Evolutionary conservation across 345 rosid species (phyloP).

Genomic region (Bruguiera sexangula): DNA sequence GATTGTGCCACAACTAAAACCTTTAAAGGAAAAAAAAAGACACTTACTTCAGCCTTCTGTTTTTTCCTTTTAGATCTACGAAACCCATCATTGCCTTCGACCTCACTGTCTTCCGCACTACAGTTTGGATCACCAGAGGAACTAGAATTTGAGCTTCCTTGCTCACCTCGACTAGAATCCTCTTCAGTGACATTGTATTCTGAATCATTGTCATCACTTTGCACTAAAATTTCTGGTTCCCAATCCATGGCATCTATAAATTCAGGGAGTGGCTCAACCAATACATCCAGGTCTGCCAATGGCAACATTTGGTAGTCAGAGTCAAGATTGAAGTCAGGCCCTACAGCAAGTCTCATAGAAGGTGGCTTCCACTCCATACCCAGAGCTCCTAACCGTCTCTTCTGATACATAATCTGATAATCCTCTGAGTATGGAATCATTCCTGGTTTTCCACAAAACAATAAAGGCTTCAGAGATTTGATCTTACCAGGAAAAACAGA

Average conservation of each 20-base stretch:
- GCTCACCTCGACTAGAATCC: conserved; percentile 64
- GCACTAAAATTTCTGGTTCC: conserved; percentile 81
- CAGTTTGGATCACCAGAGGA: conserved; percentile 63
- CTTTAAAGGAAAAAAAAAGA: conserved; percentile 3
- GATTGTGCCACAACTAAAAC: conserved; percentile 1
- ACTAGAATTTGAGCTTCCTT: conserved; percentile 56
- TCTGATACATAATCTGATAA: conserved; percentile 94
- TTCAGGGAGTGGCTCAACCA: conserved; percentile 80
- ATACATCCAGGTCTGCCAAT: conserved; percentile 75
- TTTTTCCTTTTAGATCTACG: conserved; percentile 75
- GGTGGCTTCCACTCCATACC: conserved; percentile 91
- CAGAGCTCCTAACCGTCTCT: conserved; percentile 83
- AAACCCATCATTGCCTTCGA: conserved; percentile 54
- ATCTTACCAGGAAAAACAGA: conserved; percentile 11
- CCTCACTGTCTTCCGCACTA: conserved; percentile 59
- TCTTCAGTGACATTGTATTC: conserved; percentile 91
- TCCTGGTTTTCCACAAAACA: conserved; percentile 43
- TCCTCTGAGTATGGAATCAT: conserved; percentile 97
- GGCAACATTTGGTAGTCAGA: conserved; percentile 82
- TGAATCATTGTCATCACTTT: conserved; percentile 88
- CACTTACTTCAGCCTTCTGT: conserved; percentile 63
- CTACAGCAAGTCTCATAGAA: conserved; percentile 66
- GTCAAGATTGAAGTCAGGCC: conserved; percentile 84
- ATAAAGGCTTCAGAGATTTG: conserved; percentile 18
- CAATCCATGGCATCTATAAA: conserved; percentile 82